These are phyloP conservation scores for Kluyveromyces marxianus DNA, from an alignment of 1,139 yeast species.

Conservation along the genomic window DNA sequence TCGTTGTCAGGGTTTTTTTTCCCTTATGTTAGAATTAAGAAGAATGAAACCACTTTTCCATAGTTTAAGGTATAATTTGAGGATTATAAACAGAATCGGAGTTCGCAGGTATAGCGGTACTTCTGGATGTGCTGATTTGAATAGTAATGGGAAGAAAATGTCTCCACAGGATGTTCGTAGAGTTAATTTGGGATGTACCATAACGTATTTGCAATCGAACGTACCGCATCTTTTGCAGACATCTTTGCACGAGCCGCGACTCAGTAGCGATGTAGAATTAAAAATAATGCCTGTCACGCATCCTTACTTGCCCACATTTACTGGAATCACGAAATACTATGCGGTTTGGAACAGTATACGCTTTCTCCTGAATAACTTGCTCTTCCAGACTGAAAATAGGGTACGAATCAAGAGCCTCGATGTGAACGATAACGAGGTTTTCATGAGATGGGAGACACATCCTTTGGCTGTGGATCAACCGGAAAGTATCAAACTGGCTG, in stretches of 20 bases:
- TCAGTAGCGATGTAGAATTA: constrained; percentile 49
- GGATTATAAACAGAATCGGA: no score
- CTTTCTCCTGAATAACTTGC: constrained; percentile 45
- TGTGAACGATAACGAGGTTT: constrained; percentile 8
- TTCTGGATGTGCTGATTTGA: not conserved
- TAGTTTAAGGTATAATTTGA: no score
- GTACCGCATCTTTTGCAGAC: constrained; percentile 51
- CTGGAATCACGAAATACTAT: constrained; percentile 52
- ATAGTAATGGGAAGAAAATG: not conserved
- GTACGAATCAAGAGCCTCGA: constrained; percentile 43
- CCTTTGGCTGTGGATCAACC: not conserved
- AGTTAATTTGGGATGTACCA: constrained; percentile 50
- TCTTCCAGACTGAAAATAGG: constrained; percentile 39
- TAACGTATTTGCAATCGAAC: constrained; percentile 41
- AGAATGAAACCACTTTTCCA: no score
- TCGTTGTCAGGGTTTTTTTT: no score
- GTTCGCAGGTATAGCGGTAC: constrained; percentile 1
- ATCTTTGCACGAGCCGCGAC: constrained; percentile 41
- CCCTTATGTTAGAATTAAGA: no score
- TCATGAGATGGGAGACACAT: constrained; percentile 12
- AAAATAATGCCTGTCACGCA: constrained; percentile 58
- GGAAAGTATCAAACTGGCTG: not conserved
- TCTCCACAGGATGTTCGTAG: not conserved
- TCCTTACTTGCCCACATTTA: constrained; percentile 51
- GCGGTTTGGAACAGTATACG: constrained; percentile 46